Conservation (phyloP, 2,329 filamentous ascomycete genomes). For the Ophiostoma australiae region DNA sequence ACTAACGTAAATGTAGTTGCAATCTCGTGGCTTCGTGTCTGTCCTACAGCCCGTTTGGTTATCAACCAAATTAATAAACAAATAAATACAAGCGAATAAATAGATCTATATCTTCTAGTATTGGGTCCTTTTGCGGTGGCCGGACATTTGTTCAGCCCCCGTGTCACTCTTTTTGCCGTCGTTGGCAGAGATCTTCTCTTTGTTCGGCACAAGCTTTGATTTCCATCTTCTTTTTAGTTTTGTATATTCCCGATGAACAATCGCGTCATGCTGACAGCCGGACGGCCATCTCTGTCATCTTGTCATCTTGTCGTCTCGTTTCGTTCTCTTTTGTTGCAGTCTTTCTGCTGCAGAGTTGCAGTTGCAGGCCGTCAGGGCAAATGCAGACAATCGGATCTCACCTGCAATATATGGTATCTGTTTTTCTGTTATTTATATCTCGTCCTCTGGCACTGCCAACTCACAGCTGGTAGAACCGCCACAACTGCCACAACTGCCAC, state of each 20-base stretch:
- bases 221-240: background rate
- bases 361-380: background rate
- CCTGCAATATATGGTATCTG: background rate
- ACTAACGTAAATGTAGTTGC: background rate
- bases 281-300: background rate
- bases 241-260: background rate
- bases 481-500: background rate
- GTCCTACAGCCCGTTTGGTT: background rate
- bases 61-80: no score
- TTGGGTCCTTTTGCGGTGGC: background rate
- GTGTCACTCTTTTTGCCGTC: background rate
- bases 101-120: background rate
- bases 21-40: background rate
- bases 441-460: background rate
- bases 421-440: background rate
- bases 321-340: no score
- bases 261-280: background rate
- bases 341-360: background rate
- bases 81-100: no score
- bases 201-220: background rate
- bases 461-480: background rate
- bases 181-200: background rate
- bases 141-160: conserved; percentile 8
- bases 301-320: no score
- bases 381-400: background rate